Conservation (phyloP, 352 stramenopile species). For the Pythium monospermum region DNA sequence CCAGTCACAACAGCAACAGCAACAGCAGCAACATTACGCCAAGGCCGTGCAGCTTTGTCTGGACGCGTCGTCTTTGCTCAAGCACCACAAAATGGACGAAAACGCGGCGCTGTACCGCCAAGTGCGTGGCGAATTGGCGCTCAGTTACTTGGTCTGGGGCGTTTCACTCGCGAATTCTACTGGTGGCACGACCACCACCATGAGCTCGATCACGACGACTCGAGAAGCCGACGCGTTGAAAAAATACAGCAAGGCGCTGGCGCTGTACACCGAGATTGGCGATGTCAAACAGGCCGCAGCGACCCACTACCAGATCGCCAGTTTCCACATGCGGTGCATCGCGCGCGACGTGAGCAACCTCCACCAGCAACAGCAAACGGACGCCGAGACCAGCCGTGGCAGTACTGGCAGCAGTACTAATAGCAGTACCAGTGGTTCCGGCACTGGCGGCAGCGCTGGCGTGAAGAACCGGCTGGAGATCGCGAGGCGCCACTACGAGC, state of each 20-base stretch:
- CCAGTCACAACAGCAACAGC: constrained; percentile 5
- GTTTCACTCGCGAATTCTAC: constrained; percentile 50
- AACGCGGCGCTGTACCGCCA: constrained; percentile 55
- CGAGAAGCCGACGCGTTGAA: constrained; percentile 44
- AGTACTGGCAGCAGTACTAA: constrained; percentile 14
- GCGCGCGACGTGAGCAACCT: constrained; percentile 23
- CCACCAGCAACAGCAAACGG: constrained; percentile 5
- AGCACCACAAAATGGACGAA: constrained; percentile 55
- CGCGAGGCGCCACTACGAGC: constrained; percentile 78
- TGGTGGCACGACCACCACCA: constrained; percentile 1
- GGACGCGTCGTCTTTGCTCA: constrained; percentile 56
- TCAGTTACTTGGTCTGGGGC: constrained; percentile 80
- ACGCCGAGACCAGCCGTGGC: not conserved
- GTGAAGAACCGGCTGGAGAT: constrained; percentile 77
- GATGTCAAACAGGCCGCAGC: constrained; percentile 70
- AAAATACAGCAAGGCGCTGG: constrained; percentile 69
- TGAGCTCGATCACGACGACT: too few relatives aligned
- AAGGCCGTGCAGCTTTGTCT: constrained; percentile 57
- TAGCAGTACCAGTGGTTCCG: too few relatives aligned
- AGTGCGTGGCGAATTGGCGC: constrained; percentile 73
- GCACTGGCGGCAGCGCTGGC: too few relatives aligned
- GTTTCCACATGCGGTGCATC: constrained; percentile 66
- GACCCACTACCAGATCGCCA: constrained; percentile 85
- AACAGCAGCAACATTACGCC: constrained; percentile 51
- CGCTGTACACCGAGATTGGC: constrained; percentile 65